Evolutionary conservation across 345 rosid genomes (phyloP), one percentile per base, ranked within the genome.

Genomic region (Carallia brachiata): DNA sequence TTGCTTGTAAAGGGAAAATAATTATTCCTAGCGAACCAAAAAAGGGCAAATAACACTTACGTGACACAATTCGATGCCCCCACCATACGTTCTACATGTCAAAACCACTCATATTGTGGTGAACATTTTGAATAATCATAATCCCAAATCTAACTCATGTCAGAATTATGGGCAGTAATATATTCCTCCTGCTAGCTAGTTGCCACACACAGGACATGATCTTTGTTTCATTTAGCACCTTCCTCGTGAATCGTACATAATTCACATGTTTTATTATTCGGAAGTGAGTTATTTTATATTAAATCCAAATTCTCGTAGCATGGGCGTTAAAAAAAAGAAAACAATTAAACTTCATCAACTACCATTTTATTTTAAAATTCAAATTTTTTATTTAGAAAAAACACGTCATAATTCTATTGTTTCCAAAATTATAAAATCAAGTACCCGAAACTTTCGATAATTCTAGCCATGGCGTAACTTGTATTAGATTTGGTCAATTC

Each of bases 91-190:
- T 70, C 39, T 55, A 23, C 71, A 40, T 73, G 70, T 59, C 61
- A 37, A 39, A 70, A 61, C 80, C 34, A 68, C 78, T 64, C 73
- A 36, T 23, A 2, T 10, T 52, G 56, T 32, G 39, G 62, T 31
- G 18, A 63, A 52, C 1, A n/a, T n/a, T 44, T 12, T 44, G 16
- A 44, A 17, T 40, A 52, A 32, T 48, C 7, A 36, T 12, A 2
- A 2, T 3, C 54, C 13, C 13, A 13, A 44, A 44, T 12, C 17
- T 44, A 44, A 44, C 19, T 58, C 74, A 68, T 71, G 74, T 36
- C 55, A 16, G 6, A 52, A 1, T 16, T 7, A 65, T 69, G 78
- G 52, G 5, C 3, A 6, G 6, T 37, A 34, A 47, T 39, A 44
- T 60, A 36, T 44, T 30, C 36, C 16, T 16, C 31, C 34, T 48